Evolutionary conservation across 345 rosid species (phyloP), one percentile per base, ranked within the genome.

Genomic region (Combretum micranthum): DNA sequence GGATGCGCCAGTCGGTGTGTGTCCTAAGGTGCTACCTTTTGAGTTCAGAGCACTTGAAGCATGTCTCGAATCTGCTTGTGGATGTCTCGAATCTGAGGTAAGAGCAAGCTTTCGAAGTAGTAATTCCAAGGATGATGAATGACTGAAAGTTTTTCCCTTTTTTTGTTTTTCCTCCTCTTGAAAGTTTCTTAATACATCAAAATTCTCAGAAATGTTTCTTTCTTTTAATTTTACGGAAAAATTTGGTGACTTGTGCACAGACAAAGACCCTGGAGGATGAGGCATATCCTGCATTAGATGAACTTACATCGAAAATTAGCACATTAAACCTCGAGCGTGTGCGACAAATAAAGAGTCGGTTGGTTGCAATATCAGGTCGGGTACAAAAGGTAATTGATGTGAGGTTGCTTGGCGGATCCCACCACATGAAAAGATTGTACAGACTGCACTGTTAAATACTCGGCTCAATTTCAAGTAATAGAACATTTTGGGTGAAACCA

Each of bases 261-360:
- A 81, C 88, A 7, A 37, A 44, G 42, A 81, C 84, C 52, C 63
- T 86, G 69, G 91, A 80, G 82, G 76, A 73, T 53, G 95, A 84
- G 70, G 91, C 95, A 47, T 76, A 87, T 68, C 95, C 95, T 42
- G 91, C 88, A n/a, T 56, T 87, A 62, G 95, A 87, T 70, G 85
- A 82, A 26, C 83, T 87, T 57, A 80, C 91, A 63, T 78, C 95
- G 39, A 87, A 87, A 70, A 80, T 87, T 60, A 84, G 91, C 68
- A 84, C 83, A 21, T 87, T 82, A 20, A 84, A 80, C 61, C 83
- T 84, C 43, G 91, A 84, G 47, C 86, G 82, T 51, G 95, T 79
- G 60, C 74, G 95, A 61, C 80, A 82, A 66, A 84, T 87, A 52
- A 84, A 87, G 60, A 87, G 95, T 68, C 86, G 87, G 20, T 83